phyloP scores from a whole-genome alignment of 176 grass and related monocot genomes.

The Aegilops speltoides region DNA sequence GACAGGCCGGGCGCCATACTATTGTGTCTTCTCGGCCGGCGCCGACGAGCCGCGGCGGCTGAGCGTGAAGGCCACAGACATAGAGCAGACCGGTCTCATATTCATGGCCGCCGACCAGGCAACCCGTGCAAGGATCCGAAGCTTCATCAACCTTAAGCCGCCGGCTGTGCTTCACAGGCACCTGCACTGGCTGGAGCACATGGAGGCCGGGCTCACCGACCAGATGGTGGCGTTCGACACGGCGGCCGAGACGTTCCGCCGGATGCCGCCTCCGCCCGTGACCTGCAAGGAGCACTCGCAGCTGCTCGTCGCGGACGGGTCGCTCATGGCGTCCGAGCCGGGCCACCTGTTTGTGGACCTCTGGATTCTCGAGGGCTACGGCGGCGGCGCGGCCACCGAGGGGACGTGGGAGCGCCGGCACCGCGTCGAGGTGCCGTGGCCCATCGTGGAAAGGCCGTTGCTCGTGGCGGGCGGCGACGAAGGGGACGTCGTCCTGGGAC shows the following conservation, averaged over 20 bases:
- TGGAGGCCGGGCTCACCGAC: not conserved
- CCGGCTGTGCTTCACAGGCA: not conserved
- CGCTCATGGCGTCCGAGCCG: not conserved
- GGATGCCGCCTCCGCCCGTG: not conserved
- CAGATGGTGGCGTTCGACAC: slow-evolving; percentile 2
- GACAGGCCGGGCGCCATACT: not conserved
- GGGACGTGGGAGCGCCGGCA: slow-evolving; percentile 1
- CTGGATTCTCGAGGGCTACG: not conserved
- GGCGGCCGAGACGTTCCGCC: not conserved
- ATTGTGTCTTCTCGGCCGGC: not conserved
- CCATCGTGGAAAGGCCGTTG: not conserved
- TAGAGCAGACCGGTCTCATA: too few relatives aligned
- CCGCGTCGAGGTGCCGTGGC: not conserved
- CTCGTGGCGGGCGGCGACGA: not conserved
- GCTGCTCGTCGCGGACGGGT: not conserved
- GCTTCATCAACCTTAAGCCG: not conserved
- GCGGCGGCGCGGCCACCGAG: not conserved
- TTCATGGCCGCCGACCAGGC: too few relatives aligned
- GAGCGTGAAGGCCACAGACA: not conserved
- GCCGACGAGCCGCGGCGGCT: not conserved
- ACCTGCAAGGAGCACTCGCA: too few relatives aligned
- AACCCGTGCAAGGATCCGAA: too few relatives aligned
- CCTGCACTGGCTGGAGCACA: not conserved
- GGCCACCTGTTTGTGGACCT: not conserved
- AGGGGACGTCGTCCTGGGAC: not conserved